A percentile compares a stretch with the other conserved stretches of the same genome.
Conservation (phyloP, 306 rosid genomes). For the Ceratonia siliqua region DNA sequence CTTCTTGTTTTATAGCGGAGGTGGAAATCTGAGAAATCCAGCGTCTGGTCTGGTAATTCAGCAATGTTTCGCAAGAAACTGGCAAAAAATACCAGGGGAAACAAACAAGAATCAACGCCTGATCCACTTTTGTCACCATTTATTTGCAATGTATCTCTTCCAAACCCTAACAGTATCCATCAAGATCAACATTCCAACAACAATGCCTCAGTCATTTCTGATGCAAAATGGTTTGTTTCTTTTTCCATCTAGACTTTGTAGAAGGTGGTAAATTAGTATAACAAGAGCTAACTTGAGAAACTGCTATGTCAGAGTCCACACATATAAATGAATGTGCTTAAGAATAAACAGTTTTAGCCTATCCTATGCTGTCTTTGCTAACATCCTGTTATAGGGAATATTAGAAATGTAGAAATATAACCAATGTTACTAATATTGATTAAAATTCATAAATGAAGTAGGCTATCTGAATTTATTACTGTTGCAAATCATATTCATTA, state of each 20-base stretch:
- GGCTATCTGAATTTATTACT: slow-evolving; percentile 2
- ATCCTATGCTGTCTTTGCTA: background rate
- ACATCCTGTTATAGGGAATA: slow-evolving; percentile 2
- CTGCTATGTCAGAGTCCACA: background rate
- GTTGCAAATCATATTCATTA: slow-evolving; percentile 15
- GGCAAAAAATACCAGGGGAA: slow-evolving; percentile 37
- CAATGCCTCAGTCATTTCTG: slow-evolving; percentile 28
- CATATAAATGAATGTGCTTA: slow-evolving; percentile 3
- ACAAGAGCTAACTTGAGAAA: slow-evolving; percentile 6
- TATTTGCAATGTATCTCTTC: slow-evolving; percentile 41
- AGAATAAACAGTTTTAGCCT: background rate
- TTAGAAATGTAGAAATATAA: slow-evolving; percentile 18
- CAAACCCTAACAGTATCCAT: slow-evolving; percentile 29
- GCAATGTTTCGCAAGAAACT: slow-evolving; percentile 42
- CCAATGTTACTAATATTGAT: background rate
- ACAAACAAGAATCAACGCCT: slow-evolving; percentile 47
- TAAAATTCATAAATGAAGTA: background rate
- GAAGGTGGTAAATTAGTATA: background rate
- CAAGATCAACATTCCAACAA: slow-evolving; percentile 34
- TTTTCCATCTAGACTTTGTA: slow-evolving; percentile 18
- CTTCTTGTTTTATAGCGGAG: slow-evolving; percentile 46
- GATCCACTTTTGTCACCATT: slow-evolving; percentile 64
- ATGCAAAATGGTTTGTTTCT: slow-evolving; percentile 51
- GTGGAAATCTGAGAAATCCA: slow-evolving; percentile 48
- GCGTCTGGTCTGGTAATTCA: slow-evolving; percentile 33